Evolutionary conservation across 176 grass and related monocot species (phyloP).

Genomic region (Typha latifolia): DNA sequence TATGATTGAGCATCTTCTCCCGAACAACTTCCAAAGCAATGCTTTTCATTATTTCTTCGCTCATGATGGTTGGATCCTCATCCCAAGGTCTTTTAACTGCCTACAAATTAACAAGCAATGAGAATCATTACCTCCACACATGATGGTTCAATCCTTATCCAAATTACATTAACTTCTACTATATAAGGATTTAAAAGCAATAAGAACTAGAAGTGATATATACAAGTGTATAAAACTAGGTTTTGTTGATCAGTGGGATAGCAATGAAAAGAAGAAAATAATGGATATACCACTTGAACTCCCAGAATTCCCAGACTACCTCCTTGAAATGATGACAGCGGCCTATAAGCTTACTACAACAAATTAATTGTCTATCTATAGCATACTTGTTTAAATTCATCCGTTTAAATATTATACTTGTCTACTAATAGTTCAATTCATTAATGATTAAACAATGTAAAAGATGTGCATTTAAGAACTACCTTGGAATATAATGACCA

Average conservation of each 20-base stretch:
- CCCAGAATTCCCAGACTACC: too few species aligned
- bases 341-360: too few species aligned
- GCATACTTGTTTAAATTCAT: too few species aligned
- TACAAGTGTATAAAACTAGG: background rate
- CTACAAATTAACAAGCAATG: slow-evolving; percentile 29
- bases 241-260: background rate
- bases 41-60: slow-evolving; percentile 91
- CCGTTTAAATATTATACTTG: too few species aligned
- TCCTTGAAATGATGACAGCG: too few species aligned
- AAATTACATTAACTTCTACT: slow-evolving; percentile 75
- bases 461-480: too few species aligned
- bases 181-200: slow-evolving; percentile 16
- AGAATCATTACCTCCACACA: slow-evolving; percentile 74
- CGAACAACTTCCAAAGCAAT: slow-evolving; percentile 90
- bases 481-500: too few species aligned
- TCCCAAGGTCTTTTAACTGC: slow-evolving; percentile 91
- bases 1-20: slow-evolving; percentile 87
- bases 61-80: slow-evolving; percentile 75
- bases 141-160: slow-evolving; percentile 66
- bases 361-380: too few species aligned
- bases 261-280: background rate
- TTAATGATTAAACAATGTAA: too few species aligned
- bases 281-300: too few species aligned
- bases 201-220: background rate
- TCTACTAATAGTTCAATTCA: too few species aligned